Base-by-base conservation (phyloP, 2,329 filamentous ascomycete genomes). In the Camillea tinctor region DNA sequence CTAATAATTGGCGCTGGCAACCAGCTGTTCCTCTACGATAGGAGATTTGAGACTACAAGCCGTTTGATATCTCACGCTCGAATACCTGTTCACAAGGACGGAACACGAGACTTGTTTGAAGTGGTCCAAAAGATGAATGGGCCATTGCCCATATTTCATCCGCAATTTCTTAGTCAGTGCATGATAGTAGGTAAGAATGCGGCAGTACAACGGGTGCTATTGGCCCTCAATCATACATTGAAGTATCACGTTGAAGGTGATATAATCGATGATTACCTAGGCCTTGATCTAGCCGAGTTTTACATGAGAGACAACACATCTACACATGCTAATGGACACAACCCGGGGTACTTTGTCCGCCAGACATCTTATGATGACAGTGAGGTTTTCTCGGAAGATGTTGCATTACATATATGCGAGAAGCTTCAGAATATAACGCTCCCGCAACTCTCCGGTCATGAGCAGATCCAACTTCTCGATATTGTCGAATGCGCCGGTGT, bases 1-100 rank as follows among this genome's bases (percentile, higher is more conserved):
- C 82, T 99, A 13, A 88, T 96, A 5, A 88, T 98, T 58, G 93
- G 93, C 1, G 88, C 93, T 7, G 95, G 95, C 0, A 97, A 97
- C 71, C 93, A 97, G 71, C 80, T 99, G 13, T 93, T 97, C 72
- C 82, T 96, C 6, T 89, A 93, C 71, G 90, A 92, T 67, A 87
- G 93, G 61, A 81, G 85, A n/a, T 86, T 96, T 22, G 84, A 88
- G 58, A 79, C 85, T 5, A 82, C 83, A 0, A 84, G 87, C 60
- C 81, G 84, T 8, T 75, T 90, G 9, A 80, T 88, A 19, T 80
- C 84, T 3, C 77, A 76, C 53, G 68, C 83, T 50, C 77, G 81
- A 19, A 70, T 85, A 20, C 79, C 82, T 15, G 77, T 79, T 52
- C 73, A 76, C 22, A 81, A 79, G 61, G 76, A 77, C 69, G 80